Base-by-base conservation (phyloP, 345 rosid genomes). In the Arabidopsis suecica region DNA sequence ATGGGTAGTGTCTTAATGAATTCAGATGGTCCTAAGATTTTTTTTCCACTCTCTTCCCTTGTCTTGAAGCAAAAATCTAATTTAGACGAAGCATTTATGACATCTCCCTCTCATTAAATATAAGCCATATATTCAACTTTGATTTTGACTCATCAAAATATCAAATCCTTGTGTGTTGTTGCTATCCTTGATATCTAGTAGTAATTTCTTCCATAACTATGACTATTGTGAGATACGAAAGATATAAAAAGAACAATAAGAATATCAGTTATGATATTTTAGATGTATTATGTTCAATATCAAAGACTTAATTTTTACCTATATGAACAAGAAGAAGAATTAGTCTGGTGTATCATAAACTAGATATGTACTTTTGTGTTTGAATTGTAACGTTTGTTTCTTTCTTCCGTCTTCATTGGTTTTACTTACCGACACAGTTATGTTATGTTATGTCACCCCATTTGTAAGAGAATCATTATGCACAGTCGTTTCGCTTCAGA, bases 21-120 rank as follows among this genome's bases (percentile, higher is more conserved):
- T 60, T 70, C 54, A 62, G 44, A 42, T 73, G 77, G 70, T 63
- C 77, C 70, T 62, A 44, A 72, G 44, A 63, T 53, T 33, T 41
- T 63, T 72, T 48, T 60, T 6, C 16, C 6, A 5, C 54, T 34
- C 63, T 54, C 25, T 73, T 64, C 63, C 70, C 77, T 64, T 73
- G 47, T 73, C 77, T 41, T 64, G 64, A 73, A 22, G 63, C 64
- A 73, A 72, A 20, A 63, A 53, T 62, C 69, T 61, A 72, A 71
- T 36, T 36, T 61, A 22, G 30, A 16, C 1, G 4, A 61, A 37
- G 23, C 61, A 72, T 61, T 72, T 72, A 61, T 72, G 61, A 51
- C 69, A 32, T 30, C 61, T 22, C 57, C 2, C 59, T 60, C 59
- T n/a, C 38, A 60, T 59, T 66, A 25, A 40, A 3, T 41, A 11